Evolutionary conservation across 192 early-diverging fungal species (phyloP), one percentile per base, ranked within the genome.

Genomic region (Coemansia sp.): DNA sequence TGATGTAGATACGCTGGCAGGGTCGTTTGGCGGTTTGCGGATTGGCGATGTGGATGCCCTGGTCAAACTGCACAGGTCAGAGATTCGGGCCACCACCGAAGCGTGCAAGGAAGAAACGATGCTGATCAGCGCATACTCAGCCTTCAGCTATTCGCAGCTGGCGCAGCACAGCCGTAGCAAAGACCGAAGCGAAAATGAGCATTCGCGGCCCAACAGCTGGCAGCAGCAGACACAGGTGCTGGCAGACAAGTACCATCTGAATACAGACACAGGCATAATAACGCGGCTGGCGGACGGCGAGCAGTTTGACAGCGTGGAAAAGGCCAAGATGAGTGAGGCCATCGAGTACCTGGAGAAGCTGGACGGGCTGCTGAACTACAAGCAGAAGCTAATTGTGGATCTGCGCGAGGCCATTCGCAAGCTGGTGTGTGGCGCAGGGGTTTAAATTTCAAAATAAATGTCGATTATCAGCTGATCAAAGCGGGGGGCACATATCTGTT

Each of bases 91-190:
- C 20, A 80, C 73, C 2, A 80, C 72, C 9, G 86, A 87, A 53
- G 73, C 72, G 13, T 83, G 78, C 36, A 86, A 86, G 41, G 73
- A 80, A 59, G 88, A 90, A 57, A 87, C 88, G 5, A 81, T 53
- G 53, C 48, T 81, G 61, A 68, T 81, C 3, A 59, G 65, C 26
- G 53, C 59, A 9, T 81, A 77, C 57, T 53, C 72, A 6, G 41
- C 66, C n/a, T 62, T 76, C 46, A 72, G 36, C 45, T 70, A 59
- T 15, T 63, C 55, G 26, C 69, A 65, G 26, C 57, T 65, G 52
- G 70, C 21, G 44, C 70, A 61, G 51, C 65, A 71, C 56, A 36
- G 68, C n/a, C 54, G 46, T 37, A 48, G 14, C 46, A 63, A 55
- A 58, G 56, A 33, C 28, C 47, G 38, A 0, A 55, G 54, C 30